Conservation (phyloP, 768 basidiomycete species). For the Candolleomyces eurysporus region DNA sequence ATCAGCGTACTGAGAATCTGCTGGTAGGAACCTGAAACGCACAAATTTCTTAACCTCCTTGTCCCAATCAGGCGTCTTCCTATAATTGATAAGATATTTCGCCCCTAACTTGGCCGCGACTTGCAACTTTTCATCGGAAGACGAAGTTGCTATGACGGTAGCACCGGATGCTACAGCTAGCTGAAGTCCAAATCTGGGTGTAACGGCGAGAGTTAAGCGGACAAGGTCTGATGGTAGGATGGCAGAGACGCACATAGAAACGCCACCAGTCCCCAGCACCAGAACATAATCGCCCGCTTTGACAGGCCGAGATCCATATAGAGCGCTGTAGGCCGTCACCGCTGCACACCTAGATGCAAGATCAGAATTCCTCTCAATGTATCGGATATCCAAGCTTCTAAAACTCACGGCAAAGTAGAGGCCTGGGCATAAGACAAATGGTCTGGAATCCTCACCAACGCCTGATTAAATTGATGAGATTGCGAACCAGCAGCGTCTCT, state of each 20-base stretch:
- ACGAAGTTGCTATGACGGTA: slow-evolving; percentile 64
- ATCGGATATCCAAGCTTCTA: not conserved
- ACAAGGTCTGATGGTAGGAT: not conserved
- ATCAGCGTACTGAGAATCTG: not conserved
- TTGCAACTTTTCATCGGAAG: slow-evolving; percentile 63
- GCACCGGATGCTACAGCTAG: slow-evolving; percentile 64
- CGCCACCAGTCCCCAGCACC: slow-evolving; percentile 55
- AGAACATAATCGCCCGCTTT: slow-evolving; percentile 63
- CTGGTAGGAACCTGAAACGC: slow-evolving; percentile 11
- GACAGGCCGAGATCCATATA: slow-evolving; percentile 45
- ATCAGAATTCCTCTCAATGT: not conserved
- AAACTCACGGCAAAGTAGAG: slow-evolving; percentile 55
- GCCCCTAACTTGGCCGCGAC: slow-evolving; percentile 52
- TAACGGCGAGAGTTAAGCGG: not conserved
- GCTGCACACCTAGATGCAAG: slow-evolving; percentile 47
- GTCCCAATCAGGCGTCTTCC: slow-evolving; percentile 56
- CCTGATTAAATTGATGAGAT: slow-evolving; percentile 23
- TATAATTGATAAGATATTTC: slow-evolving; percentile 62
- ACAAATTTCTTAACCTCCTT: slow-evolving; percentile 46
- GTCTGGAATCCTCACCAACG: slow-evolving; percentile 50
- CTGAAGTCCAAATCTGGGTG: slow-evolving; percentile 50
- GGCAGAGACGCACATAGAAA: slow-evolving; percentile 41
- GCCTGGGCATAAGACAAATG: slow-evolving; percentile 66
- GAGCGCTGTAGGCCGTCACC: slow-evolving; percentile 62
- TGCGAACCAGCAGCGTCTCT: not conserved